phyloP scores from a whole-genome alignment of 1,284 basidiomycete genomes.

The Cerioporus squamosus region DNA sequence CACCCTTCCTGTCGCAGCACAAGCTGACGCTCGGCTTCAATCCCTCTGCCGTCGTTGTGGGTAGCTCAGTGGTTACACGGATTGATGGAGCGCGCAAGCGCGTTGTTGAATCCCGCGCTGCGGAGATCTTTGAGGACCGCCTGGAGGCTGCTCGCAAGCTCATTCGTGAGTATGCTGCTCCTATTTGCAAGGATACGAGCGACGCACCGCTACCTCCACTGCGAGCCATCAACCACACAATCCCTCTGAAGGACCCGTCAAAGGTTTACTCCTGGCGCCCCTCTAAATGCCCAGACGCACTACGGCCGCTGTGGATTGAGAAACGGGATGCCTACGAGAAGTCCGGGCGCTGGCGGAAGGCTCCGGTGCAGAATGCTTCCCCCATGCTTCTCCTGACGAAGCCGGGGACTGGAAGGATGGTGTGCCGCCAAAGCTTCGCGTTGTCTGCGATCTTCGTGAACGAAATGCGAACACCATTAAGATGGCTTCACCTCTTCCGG shows the following conservation, averaged over 20 bases:
- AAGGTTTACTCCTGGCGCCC: slow-evolving; percentile 36
- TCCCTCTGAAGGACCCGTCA: slow-evolving; percentile 40
- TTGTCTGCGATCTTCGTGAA: slow-evolving; percentile 37
- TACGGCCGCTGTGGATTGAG: slow-evolving; percentile 26
- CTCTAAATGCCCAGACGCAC: slow-evolving; percentile 34
- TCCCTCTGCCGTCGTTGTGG: slow-evolving; percentile 23
- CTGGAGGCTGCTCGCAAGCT: slow-evolving; percentile 18
- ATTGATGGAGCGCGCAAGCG: slow-evolving; percentile 22
- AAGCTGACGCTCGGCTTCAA: slow-evolving; percentile 25
- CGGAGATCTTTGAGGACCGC: slow-evolving; percentile 19
- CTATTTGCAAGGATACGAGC: slow-evolving; percentile 32
- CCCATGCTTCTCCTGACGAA: slow-evolving; percentile 39
- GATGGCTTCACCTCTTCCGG: slow-evolving; percentile 36
- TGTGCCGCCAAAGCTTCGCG: slow-evolving; percentile 27
- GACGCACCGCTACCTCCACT: slow-evolving; percentile 38
- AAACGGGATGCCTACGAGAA: slow-evolving; percentile 36
- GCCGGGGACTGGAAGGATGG: slow-evolving; percentile 25
- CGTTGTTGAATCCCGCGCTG: slow-evolving; percentile 14
- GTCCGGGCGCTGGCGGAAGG: slow-evolving; percentile 35
- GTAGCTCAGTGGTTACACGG: slow-evolving; percentile 11
- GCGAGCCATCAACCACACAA: slow-evolving; percentile 40
- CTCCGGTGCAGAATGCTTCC: slow-evolving; percentile 35
- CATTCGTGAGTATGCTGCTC: slow-evolving; percentile 24
- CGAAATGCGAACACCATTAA: slow-evolving; percentile 41
- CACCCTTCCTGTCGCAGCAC: slow-evolving; percentile 33